These are phyloP conservation scores for Trichopus zeylanicus DNA, from an alignment of 116 monocot species.

Conservation along the genomic window DNA sequence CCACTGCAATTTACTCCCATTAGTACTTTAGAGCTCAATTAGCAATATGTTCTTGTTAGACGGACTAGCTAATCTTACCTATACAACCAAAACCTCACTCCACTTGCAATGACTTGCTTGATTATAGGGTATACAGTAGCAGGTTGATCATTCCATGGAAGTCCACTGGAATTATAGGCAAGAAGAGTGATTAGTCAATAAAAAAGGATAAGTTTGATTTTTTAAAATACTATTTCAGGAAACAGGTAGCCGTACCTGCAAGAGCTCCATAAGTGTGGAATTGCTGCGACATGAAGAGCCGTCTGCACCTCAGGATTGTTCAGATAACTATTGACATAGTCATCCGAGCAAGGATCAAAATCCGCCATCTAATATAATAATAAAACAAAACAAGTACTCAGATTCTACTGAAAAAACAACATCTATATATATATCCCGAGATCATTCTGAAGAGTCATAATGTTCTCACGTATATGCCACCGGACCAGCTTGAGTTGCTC, in stretches of 20 bases:
- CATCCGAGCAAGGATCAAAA: background rate
- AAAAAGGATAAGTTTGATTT: background rate
- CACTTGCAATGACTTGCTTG: conserved; percentile 19
- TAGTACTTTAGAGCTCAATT: background rate
- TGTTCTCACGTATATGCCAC: background rate
- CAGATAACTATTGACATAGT: background rate
- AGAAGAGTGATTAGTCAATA: background rate
- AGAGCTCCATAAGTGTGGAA: background rate
- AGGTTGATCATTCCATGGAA: conserved; percentile 16
- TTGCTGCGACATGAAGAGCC: conserved; percentile 1
- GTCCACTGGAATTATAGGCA: too few species aligned
- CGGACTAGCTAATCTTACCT: conserved; percentile 9
- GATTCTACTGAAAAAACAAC: too few species aligned
- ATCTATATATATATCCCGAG: too few species aligned
- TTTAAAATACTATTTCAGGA: too few species aligned
- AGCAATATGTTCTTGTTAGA: background rate
- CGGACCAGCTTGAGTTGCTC: background rate
- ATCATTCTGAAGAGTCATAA: too few species aligned
- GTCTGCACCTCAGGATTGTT: conserved; percentile 5
- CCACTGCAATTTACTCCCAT: conserved; percentile 20
- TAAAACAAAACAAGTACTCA: background rate
- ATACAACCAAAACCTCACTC: conserved; percentile 35
- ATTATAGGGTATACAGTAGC: conserved; percentile 16
- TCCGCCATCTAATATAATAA: background rate
- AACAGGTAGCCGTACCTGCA: background rate